Evolutionary conservation across 164 flowering plant genomes (phyloP).

Genomic region (Litsea cubeba): DNA sequence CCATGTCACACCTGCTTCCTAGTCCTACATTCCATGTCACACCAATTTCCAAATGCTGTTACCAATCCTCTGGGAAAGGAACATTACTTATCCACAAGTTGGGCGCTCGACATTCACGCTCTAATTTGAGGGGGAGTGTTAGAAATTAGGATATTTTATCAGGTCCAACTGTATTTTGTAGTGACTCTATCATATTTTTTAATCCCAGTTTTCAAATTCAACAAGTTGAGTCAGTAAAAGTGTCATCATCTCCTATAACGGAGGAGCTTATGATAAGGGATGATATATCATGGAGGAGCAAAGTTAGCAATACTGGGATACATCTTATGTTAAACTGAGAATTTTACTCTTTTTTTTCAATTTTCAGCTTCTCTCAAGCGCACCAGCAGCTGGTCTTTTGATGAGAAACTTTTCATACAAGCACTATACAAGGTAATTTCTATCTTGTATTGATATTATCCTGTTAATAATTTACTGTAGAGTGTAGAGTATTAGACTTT

Average conservation of each 20-base stretch:
- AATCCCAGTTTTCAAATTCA: too few relatives aligned
- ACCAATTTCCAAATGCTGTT: too few relatives aligned
- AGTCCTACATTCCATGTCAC: too few relatives aligned
- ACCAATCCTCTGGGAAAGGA: too few relatives aligned
- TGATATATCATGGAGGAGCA: background rate
- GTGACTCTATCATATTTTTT: too few relatives aligned
- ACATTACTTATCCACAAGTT: too few relatives aligned
- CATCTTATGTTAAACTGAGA: background rate
- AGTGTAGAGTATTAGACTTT: too few relatives aligned
- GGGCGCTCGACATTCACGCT: too few relatives aligned
- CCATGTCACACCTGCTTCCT: too few relatives aligned
- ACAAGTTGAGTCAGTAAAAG: too few relatives aligned
- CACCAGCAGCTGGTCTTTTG: constrained; percentile 84
- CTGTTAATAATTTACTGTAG: background rate
- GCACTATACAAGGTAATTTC: constrained; percentile 69
- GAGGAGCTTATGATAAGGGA: background rate
- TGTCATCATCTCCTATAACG: background rate
- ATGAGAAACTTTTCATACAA: constrained; percentile 79
- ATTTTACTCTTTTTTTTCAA: constrained; percentile 1
- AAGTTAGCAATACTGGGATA: background rate
- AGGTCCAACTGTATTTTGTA: too few relatives aligned
- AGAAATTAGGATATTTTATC: too few relatives aligned
- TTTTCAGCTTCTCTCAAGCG: constrained; percentile 60
- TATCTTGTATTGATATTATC: background rate
- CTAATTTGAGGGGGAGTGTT: background rate